These are phyloP conservation scores for Eimeria falciformis DNA, from an alignment of 169 alveolate species.

Conservation along the genomic window DNA sequence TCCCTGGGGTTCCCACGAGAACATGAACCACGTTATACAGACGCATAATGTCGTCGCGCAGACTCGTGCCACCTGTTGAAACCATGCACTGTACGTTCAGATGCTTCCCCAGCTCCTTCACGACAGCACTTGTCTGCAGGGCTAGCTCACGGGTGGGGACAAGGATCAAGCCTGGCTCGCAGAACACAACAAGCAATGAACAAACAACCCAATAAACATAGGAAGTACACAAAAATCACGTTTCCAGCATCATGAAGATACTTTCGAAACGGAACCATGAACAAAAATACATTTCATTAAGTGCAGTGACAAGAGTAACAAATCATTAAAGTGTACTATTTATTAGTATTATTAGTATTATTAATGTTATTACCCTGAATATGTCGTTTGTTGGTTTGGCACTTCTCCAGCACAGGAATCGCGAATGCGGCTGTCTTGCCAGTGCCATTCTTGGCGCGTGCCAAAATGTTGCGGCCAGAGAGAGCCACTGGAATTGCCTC, in stretches of 20 bases:
- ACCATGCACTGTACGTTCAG: constrained; percentile 98
- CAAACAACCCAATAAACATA: background rate
- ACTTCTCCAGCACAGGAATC: constrained; percentile 96
- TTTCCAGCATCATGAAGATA: background rate
- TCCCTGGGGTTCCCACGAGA: constrained; percentile 99
- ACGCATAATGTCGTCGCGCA: constrained; percentile 97
- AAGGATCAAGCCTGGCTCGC: constrained; percentile 91
- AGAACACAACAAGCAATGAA: background rate
- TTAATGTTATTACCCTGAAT: constrained; percentile 70
- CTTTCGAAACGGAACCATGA: too few species aligned
- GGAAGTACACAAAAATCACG: background rate
- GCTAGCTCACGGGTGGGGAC: constrained; percentile 99
- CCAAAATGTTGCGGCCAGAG: constrained; percentile 97
- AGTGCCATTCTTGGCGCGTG: constrained; percentile 99
- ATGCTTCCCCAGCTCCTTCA: constrained; percentile 97
- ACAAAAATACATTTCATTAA: too few species aligned
- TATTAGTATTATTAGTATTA: too few species aligned
- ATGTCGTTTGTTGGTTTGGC: constrained; percentile 84
- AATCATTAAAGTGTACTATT: too few species aligned
- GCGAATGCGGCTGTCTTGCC: constrained; percentile 99
- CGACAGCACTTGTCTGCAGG: constrained; percentile 96
- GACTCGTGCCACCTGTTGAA: constrained; percentile 98
- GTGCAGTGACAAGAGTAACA: too few species aligned
- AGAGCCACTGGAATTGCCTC: constrained; percentile 98
- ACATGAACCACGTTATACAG: constrained; percentile 96